Base-by-base conservation (phyloP, 2,329 filamentous ascomycete genomes). In the Hansfordia pulvinata region DNA sequence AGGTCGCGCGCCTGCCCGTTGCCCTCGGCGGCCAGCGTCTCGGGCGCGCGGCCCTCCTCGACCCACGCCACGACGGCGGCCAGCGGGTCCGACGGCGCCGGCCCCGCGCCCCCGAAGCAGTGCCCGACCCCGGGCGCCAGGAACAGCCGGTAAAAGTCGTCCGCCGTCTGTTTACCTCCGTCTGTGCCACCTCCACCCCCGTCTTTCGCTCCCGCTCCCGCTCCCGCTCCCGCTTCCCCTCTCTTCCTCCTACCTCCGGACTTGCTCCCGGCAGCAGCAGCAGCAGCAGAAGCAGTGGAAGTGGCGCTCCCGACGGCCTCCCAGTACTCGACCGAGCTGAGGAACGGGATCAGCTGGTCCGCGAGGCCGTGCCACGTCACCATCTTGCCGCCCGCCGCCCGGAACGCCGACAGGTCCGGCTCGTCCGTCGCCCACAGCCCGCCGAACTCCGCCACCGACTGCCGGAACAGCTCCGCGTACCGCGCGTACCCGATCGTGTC, bases 331-430 rank as follows among this genome's bases (percentile, higher is more conserved):
- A 24, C n/a, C 10, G 23, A 17, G 23, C 23, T 14, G 4, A 4
- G 10, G 8, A 7, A 14, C 6, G 23, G 23, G 10, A 24, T 24
- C 16, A 53, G 17, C 4, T 46, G 46, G 34, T 62, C 57, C 4
- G 46, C 43, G 23, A 49, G 32, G 12, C 58, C 57, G 35, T 61
- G 57, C 40, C 51, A 61, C 17, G 54, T 41, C 11, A 61, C 11
- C 3, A 61, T 28, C 39, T 60, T 61, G 17, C 52, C 51, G 8
- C 58, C 57, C 2, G 37, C 35, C 4, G 34, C 35, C 17, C 35
- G 37, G 31, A 51, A 56, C 2, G 34, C 34, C 0, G 37, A 37
- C 8, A 46, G 32, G 25, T 44, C 37, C 4, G 47, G 39, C 22
- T 46, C 38, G 10, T 37, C 36, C 6, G 49, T 42, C 10, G 39